Conservation (phyloP, 768 basidiomycete species). For the Amanita fuliginea region DNA sequence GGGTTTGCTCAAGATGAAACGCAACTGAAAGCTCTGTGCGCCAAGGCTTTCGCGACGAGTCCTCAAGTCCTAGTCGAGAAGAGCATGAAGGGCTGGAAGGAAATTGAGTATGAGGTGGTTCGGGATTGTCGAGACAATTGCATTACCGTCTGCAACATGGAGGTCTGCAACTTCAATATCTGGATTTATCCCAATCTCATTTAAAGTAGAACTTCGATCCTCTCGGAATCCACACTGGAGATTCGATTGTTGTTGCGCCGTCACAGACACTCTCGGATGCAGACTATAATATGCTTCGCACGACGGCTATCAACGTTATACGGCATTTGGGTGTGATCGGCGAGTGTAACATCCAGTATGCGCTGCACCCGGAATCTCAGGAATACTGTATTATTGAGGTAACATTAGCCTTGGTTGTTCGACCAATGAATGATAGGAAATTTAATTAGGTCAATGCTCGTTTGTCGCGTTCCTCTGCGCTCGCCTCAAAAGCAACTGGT, state of each 20-base stretch:
- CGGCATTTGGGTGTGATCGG: conserved; percentile 97
- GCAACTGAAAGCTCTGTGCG: conserved; percentile 82
- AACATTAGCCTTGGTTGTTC: conserved; percentile 2
- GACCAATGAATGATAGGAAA: neutral
- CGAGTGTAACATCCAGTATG: conserved; percentile 99
- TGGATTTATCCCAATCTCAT: neutral
- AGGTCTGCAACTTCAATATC: conserved; percentile 48
- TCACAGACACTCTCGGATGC: conserved; percentile 97
- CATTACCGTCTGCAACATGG: conserved; percentile 99
- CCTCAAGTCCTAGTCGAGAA: conserved; percentile 98
- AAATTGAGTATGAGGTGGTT: conserved; percentile 99
- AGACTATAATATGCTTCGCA: conserved; percentile 99
- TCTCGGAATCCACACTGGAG: conserved; percentile 95
- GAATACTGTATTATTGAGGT: conserved; percentile 99
- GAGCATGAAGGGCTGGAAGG: conserved; percentile 99
- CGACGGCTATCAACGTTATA: conserved; percentile 96
- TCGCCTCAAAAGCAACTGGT: conserved; percentile 97
- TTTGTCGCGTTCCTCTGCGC: conserved; percentile 92
- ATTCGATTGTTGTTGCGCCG: conserved; percentile 96
- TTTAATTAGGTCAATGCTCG: conserved; percentile 70
- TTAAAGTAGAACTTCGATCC: conserved; percentile 91
- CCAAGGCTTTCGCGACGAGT: conserved; percentile 93
- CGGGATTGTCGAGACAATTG: conserved; percentile 97
- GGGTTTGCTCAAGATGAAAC: conserved; percentile 93
- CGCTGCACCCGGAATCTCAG: conserved; percentile 87